These are phyloP conservation scores for Aspergillus wentii DNA, from an alignment of 495 filamentous ascomycete species.

Conservation along the genomic window DNA sequence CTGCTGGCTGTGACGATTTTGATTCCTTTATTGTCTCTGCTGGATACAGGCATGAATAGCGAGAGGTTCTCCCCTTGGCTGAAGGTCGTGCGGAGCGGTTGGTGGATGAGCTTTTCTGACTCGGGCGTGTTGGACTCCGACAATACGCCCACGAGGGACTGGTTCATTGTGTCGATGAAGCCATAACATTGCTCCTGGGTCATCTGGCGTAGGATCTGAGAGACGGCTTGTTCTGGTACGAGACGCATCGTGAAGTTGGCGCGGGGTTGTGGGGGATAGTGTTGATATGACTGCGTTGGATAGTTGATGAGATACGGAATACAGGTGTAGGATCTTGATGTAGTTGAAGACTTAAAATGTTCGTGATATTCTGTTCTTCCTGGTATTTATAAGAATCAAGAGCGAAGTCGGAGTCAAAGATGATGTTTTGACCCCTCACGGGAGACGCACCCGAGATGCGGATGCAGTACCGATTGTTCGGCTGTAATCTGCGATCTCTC, in stretches of 20 bases:
- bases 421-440: no score
- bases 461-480: no score
- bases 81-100: constrained; percentile 72
- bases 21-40: constrained; percentile 50
- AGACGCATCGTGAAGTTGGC: constrained; percentile 32
- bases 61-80: constrained; percentile 65
- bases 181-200: constrained; percentile 26
- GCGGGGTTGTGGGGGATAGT: neutral
- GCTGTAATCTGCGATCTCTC: no score
- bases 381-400: no score
- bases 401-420: no score
- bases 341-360: no score
- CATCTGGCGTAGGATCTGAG: constrained; percentile 31
- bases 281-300: no score
- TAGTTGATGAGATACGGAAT: constrained; percentile 1
- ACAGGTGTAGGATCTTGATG: no score
- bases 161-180: constrained; percentile 26
- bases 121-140: constrained; percentile 19
- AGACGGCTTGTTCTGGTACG: constrained; percentile 35
- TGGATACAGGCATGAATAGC: constrained; percentile 85
- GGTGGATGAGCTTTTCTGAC: constrained; percentile 45
- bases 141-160: constrained; percentile 26
- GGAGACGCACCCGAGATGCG: no score
- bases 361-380: no score
- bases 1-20: constrained; percentile 54